Evolutionary conservation across 768 basidiomycete species (phyloP), one percentile per base, ranked within the genome.

Genomic region (Boletus reticuloceps): DNA sequence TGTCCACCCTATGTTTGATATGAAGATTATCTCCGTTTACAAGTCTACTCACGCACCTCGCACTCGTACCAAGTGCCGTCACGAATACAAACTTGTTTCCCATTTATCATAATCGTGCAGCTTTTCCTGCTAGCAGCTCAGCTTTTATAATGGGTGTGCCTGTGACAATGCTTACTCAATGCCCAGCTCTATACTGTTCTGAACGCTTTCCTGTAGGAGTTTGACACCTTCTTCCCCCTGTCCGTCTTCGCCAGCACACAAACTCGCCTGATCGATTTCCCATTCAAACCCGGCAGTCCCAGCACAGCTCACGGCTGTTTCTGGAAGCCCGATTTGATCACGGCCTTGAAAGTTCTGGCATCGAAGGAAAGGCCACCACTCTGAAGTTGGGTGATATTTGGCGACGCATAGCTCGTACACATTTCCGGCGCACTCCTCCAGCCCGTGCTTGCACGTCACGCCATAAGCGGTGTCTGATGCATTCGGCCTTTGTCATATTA

Each of bases 401-500:
- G 80, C 76, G 31, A 80, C 88, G 69, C 95, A 98, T 27, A 97
- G 77, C 67, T 97, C 86, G 55, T 97, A 89, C 17, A 93, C 83
- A 73, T 96, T 94, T 41, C 91, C 94, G 14, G 83, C 83, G 64
- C 94, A 97, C 71, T 98, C 94, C 50, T 79, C 70, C 6, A 74
- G 73, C 17, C 93, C 94, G 65, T 96, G 94, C 77, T 79, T 79
- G 72, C 94, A 97, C 34, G 74, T 80, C 31, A 89, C 82, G n/a
- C 93, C 93, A 65, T 86, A 91, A 46, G 76, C 75, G n/a, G 81
- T 72, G 27, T 89, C 85, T 7, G 81, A 79, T n/a, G 76, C 54
- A 66, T 92, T 82, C 27, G 82, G 64, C 52, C 90, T 92, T 60
- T 16, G 43, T 41, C 47, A 29, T 27, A 52, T 64, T 49, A 66